Percentiles rank a stretch among this genome's conserved stretches.
These are phyloP conservation scores for Halocafeteria seosinensis DNA, from an alignment of 108 stramenopile species.

Conservation along the genomic window DNA sequence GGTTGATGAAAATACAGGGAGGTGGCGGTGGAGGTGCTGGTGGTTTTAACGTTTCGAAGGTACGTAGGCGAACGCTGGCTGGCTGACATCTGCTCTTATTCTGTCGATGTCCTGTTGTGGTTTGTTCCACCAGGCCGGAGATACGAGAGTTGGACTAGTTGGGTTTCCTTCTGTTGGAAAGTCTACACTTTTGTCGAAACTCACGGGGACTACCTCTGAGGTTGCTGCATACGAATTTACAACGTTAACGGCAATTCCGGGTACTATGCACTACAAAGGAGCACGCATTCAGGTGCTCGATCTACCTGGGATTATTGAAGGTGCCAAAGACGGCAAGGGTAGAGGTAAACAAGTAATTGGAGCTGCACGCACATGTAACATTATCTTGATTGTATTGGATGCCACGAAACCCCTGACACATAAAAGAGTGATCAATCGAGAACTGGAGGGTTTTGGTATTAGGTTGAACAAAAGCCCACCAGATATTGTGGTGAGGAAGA, in stretches of 20 bases:
- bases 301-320: constrained; percentile 96
- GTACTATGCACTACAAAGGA: constrained; percentile 83
- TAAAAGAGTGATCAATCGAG: constrained; percentile 85
- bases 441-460: constrained; percentile 87
- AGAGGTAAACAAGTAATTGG: constrained; percentile 82
- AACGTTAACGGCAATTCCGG: constrained; percentile 92
- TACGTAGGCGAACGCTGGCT: neutral
- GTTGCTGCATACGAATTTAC: constrained; percentile 97
- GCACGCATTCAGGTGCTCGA: constrained; percentile 95
- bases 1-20: constrained; percentile 53
- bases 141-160: constrained; percentile 77
- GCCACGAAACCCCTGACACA: constrained; percentile 80
- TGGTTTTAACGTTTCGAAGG: constrained; percentile 80
- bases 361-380: constrained; percentile 84
- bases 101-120: neutral
- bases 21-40: constrained; percentile 77
- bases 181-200: constrained; percentile 68
- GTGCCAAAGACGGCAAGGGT: constrained; percentile 91
- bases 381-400: constrained; percentile 82
- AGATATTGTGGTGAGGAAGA: constrained; percentile 67
- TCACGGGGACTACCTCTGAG: constrained; percentile 78
- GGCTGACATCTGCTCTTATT: neutral
- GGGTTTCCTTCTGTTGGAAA: constrained; percentile 99
- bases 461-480: constrained; percentile 87
- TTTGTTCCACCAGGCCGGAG: constrained; percentile 50